These are phyloP conservation scores for Calocybe gangraenosa DNA, from an alignment of 768 basidiomycete genomes.

Conservation along the genomic window DNA sequence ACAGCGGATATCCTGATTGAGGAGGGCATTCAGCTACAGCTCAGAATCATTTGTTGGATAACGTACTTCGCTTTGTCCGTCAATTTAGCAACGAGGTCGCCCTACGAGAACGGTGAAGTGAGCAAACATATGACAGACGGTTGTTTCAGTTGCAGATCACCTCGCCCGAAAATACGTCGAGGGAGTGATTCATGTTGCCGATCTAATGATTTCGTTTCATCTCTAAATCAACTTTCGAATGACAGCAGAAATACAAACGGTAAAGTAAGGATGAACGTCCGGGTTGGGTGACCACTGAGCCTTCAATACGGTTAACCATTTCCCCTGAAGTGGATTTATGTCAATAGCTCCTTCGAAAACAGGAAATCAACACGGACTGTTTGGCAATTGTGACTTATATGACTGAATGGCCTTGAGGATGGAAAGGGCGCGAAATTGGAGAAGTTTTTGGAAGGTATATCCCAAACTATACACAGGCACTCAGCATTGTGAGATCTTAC, in stretches of 20 bases:
- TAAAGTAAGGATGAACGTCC: conserved; percentile 79
- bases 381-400: conserved; percentile 72
- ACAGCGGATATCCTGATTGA: conserved; percentile 65
- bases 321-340: conserved; percentile 45
- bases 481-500: conserved; percentile 9
- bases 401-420: conserved; percentile 58
- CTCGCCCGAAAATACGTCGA: conserved; percentile 73
- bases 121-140: background rate
- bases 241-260: conserved; percentile 39
- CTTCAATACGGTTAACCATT: conserved; percentile 75
- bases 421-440: conserved; percentile 47
- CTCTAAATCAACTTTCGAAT: background rate
- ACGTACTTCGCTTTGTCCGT: conserved; percentile 52
- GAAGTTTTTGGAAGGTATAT: conserved; percentile 52
- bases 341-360: background rate
- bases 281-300: conserved; percentile 80
- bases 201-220: conserved; percentile 37
- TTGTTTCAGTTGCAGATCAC: conserved; percentile 27
- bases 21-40: conserved; percentile 5
- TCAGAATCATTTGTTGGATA: background rate
- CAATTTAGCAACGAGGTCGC: conserved; percentile 64
- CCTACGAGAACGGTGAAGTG: conserved; percentile 34
- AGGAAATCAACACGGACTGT: conserved; percentile 44
- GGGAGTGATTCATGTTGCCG: conserved; percentile 73
- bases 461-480: conserved; percentile 58